phyloP scores from a whole-genome alignment of 805 yeast species.

The Nakazawaea peltata region DNA sequence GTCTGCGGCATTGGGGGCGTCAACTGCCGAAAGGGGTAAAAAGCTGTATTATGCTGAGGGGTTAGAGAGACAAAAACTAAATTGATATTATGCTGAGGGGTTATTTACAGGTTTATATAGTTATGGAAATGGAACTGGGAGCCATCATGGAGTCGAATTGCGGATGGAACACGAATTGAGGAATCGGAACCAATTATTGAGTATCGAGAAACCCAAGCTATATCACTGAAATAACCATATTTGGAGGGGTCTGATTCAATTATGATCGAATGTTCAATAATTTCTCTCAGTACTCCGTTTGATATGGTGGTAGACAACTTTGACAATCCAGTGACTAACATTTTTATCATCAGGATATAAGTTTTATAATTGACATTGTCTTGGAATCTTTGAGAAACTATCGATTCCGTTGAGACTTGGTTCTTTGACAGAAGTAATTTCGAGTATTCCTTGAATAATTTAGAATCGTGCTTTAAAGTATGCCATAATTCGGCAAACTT shows the following conservation, averaged over 20 bases:
- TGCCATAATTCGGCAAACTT: constrained; percentile 42
- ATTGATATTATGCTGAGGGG: too few relatives aligned
- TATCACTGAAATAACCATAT: too few relatives aligned
- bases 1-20: too few relatives aligned
- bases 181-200: too few relatives aligned
- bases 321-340: constrained; percentile 27
- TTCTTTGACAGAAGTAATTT: constrained; percentile 6
- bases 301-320: constrained; percentile 33
- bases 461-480: constrained; percentile 9
- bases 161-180: too few relatives aligned
- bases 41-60: constrained; percentile 12
- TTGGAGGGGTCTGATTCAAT: constrained; percentile 12
- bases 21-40: background rate
- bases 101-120: too few relatives aligned
- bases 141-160: too few relatives aligned
- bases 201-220: too few relatives aligned
- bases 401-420: constrained; percentile 9
- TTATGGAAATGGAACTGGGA: too few relatives aligned
- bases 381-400: background rate
- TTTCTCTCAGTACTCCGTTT: constrained; percentile 27
- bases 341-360: constrained; percentile 19
- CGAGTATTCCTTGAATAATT: constrained; percentile 1
- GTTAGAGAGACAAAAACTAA: background rate
- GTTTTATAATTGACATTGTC: constrained; percentile 18
- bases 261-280: constrained; percentile 24